phyloP scores from a whole-genome alignment of 1,284 basidiomycete species.

The Takashimella koratensis region DNA sequence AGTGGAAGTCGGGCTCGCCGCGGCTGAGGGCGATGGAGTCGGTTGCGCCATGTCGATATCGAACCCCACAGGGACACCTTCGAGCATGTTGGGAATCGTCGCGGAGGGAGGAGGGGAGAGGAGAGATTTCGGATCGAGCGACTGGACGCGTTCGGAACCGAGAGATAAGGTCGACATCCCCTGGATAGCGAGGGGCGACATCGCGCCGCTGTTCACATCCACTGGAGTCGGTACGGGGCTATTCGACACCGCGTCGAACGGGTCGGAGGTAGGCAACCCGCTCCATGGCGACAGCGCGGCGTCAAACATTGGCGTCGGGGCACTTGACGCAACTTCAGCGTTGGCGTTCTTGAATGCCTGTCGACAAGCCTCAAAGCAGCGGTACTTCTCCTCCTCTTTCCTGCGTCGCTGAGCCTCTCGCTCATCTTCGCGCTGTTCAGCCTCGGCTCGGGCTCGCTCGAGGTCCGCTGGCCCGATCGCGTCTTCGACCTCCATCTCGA shows the following conservation, averaged over 20 bases:
- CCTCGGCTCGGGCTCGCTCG: constrained; percentile 36
- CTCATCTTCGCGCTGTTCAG: constrained; percentile 35
- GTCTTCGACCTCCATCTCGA: constrained; percentile 14
- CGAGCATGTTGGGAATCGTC: no score
- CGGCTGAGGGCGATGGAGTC: neutral
- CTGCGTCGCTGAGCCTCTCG: constrained; percentile 27
- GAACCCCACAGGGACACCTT: neutral
- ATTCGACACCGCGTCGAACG: neutral
- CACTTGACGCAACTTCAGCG: constrained; percentile 2
- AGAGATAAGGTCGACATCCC: constrained; percentile 18
- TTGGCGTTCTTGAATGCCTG: constrained; percentile 17
- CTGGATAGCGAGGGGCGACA: constrained; percentile 35
- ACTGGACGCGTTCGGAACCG: neutral
- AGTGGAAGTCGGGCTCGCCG: neutral
- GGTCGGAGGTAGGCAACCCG: constrained; percentile 1
- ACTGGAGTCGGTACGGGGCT: constrained; percentile 13
- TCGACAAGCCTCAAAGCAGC: constrained; percentile 33
- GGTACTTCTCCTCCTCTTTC: constrained; percentile 29
- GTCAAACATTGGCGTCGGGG: neutral
- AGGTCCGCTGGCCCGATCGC: constrained; percentile 42
- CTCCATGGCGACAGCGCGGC: constrained; percentile 11
- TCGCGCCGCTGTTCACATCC: constrained; percentile 3
- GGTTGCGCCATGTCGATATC: neutral
- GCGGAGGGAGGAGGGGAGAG: constrained; percentile 8
- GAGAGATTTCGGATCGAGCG: constrained; percentile 22